A percentile compares a stretch with the other conserved stretches of the same genome.
Conservation (phyloP, 2,329 filamentous ascomycete species). For the Ophiostoma piceae region DNA sequence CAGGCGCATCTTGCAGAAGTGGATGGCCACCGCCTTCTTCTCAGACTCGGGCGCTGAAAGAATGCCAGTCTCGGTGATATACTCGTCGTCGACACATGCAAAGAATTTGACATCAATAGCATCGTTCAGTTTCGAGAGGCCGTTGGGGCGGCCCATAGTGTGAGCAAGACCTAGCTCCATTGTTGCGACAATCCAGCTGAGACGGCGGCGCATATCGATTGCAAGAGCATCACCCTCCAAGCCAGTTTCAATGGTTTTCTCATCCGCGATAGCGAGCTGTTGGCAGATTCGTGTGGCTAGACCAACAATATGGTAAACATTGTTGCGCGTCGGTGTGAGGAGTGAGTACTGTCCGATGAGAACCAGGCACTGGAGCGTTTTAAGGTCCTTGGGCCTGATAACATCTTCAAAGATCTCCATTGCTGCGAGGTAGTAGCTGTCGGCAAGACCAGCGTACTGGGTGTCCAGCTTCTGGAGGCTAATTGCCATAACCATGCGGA, state of each 20-base stretch:
- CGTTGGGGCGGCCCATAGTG: slow-evolving; percentile 78
- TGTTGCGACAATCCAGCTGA: slow-evolving; percentile 81
- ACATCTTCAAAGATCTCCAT: slow-evolving; percentile 78
- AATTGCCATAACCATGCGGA: slow-evolving; percentile 90
- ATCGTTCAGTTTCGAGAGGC: slow-evolving; percentile 75
- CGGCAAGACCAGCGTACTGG: slow-evolving; percentile 85
- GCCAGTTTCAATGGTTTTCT: slow-evolving; percentile 72
- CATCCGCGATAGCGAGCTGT: slow-evolving; percentile 79
- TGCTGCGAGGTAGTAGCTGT: slow-evolving; percentile 90
- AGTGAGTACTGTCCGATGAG: slow-evolving; percentile 89
- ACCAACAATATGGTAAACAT: slow-evolving; percentile 89
- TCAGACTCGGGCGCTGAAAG: slow-evolving; percentile 65
- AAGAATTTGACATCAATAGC: slow-evolving; percentile 84
- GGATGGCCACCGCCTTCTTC: slow-evolving; percentile 83
- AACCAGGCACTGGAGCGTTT: slow-evolving; percentile 81
- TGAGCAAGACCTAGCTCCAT: slow-evolving; percentile 89
- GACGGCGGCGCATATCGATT: slow-evolving; percentile 80
- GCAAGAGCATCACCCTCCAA: slow-evolving; percentile 63
- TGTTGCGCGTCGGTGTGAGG: slow-evolving; percentile 83
- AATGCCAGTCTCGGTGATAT: slow-evolving; percentile 74
- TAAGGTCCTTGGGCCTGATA: slow-evolving; percentile 82
- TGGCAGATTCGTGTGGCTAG: slow-evolving; percentile 83
- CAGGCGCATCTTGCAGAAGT: slow-evolving; percentile 88
- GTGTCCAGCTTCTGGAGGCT: slow-evolving; percentile 87
- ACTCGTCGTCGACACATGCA: slow-evolving; percentile 71